Evolutionary conservation across 495 filamentous ascomycete genomes (phyloP).

Genomic region (Neurospora tetraspora): DNA sequence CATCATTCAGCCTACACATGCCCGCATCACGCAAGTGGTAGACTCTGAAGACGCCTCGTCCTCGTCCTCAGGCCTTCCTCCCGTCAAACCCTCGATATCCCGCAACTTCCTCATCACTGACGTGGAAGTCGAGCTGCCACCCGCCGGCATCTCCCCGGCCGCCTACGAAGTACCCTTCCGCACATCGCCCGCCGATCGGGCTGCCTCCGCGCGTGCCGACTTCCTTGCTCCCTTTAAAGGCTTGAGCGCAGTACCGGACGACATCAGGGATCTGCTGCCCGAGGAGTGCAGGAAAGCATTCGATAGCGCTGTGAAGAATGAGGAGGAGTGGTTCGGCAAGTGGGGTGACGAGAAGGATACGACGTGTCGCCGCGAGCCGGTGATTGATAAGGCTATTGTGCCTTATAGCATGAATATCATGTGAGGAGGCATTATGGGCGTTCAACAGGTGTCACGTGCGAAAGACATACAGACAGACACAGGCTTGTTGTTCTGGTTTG

Average conservation of each 20-base stretch:
- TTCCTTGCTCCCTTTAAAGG: conserved; percentile 54
- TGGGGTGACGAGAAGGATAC: conserved; percentile 57
- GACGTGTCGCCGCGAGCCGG: conserved; percentile 30
- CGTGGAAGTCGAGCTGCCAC: conserved; percentile 52
- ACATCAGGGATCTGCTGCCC: conserved; percentile 60
- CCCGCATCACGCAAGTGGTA: conserved; percentile 59
- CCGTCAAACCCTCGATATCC: conserved; percentile 52
- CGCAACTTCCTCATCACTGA: conserved; percentile 72
- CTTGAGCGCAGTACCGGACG: conserved; percentile 51
- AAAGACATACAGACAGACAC: background rate
- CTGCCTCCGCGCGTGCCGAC: conserved; percentile 13
- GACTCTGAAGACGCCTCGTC: conserved; percentile 15
- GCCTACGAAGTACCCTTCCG: conserved; percentile 39
- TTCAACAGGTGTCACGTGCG: background rate
- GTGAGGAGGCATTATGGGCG: background rate
- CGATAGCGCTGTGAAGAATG: conserved; percentile 47
- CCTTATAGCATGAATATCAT: conserved; percentile 28
- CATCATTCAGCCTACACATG: conserved; percentile 84
- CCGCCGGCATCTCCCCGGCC: conserved; percentile 25
- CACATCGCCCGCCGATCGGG: conserved; percentile 18
- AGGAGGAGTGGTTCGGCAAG: conserved; percentile 59
- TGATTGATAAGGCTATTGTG: conserved; percentile 47
- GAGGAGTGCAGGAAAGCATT: conserved; percentile 62
- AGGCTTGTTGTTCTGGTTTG: background rate
- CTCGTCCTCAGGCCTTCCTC: conserved; percentile 44